A percentile compares a stretch with the other conserved stretches of the same genome.
Conservation (phyloP, 1,284 basidiomycete genomes). For the Moesziomyces sp. region DNA sequence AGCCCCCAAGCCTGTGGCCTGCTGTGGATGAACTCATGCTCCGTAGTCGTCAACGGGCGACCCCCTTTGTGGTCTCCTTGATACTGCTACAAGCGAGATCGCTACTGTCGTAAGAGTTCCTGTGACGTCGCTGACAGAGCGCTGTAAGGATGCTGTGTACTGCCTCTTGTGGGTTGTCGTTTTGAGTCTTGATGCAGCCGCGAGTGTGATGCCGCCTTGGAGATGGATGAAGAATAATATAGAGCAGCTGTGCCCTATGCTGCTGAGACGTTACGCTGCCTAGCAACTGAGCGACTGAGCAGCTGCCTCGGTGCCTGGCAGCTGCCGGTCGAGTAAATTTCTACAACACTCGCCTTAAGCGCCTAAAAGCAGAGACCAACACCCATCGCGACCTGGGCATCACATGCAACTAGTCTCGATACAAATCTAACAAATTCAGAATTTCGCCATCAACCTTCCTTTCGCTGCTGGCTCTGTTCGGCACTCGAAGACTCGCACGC, state of each 20-base stretch:
- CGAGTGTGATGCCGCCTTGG: no score
- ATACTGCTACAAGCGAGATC: no score
- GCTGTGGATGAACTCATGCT: not conserved
- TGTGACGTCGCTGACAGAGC: not conserved
- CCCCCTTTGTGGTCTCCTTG: not conserved
- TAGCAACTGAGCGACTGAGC: not conserved
- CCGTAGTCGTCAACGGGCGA: not conserved
- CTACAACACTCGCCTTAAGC: slow-evolving; percentile 8
- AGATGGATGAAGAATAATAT: no score
- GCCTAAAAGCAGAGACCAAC: slow-evolving; percentile 20
- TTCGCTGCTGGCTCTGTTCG: no score
- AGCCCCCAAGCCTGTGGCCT: not conserved
- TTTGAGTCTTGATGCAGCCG: no score
- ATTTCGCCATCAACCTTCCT: no score
- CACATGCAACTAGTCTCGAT: slow-evolving; percentile 9
- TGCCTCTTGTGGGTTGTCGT: not conserved
- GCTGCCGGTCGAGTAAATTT: slow-evolving; percentile 38
- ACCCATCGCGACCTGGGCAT: slow-evolving; percentile 31
- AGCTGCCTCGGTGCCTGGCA: slow-evolving; percentile 2
- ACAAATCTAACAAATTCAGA: slow-evolving; percentile 2
- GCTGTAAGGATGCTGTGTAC: not conserved
- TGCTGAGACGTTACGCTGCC: not conserved
- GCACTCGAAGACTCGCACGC: not conserved
- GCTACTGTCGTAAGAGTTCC: no score
- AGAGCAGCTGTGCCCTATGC: no score